Percentiles rank a stretch among this genome's conserved stretches.
Conservation (phyloP, 345 rosid species). For the Excoecaria agallocha region DNA sequence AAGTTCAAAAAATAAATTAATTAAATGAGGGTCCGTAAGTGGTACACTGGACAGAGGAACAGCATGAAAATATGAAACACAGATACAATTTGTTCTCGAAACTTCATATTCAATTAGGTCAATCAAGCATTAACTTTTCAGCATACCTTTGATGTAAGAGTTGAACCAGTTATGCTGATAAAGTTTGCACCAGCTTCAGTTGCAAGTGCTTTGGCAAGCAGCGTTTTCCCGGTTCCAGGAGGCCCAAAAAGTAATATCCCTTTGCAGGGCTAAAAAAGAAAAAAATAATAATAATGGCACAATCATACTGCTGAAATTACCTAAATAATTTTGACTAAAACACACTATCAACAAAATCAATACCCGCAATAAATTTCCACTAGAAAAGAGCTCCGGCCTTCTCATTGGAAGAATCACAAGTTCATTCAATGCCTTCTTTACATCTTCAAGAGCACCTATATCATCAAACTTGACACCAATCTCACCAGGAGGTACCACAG, state of each 20-base stretch:
- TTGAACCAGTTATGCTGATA: constrained; percentile 95
- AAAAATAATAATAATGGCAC: neutral
- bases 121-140: neutral
- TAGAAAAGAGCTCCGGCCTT: constrained; percentile 90
- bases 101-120: neutral
- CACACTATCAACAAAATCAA: constrained; percentile 13
- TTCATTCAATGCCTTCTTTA: constrained; percentile 86
- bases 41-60: neutral
- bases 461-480: constrained; percentile 91
- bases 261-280: constrained; percentile 75
- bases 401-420: constrained; percentile 99
- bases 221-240: constrained; percentile 99
- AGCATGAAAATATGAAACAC: neutral
- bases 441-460: constrained; percentile 95
- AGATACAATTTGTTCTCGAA: neutral
- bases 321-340: neutral
- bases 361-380: constrained; percentile 91
- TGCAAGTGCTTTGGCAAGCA: constrained; percentile 95
- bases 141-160: constrained; percentile 91
- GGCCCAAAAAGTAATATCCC: constrained; percentile 98
- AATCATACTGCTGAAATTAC: constrained; percentile 13
- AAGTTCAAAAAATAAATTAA: neutral
- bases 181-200: constrained; percentile 98
- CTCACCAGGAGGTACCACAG: constrained; percentile 93
- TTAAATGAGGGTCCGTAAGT: neutral